A percentile compares a stretch with the other conserved stretches of the same genome.
These are phyloP conservation scores for Mortierella antarctica DNA, from an alignment of 192 early-diverging fungal species.

Conservation along the genomic window DNA sequence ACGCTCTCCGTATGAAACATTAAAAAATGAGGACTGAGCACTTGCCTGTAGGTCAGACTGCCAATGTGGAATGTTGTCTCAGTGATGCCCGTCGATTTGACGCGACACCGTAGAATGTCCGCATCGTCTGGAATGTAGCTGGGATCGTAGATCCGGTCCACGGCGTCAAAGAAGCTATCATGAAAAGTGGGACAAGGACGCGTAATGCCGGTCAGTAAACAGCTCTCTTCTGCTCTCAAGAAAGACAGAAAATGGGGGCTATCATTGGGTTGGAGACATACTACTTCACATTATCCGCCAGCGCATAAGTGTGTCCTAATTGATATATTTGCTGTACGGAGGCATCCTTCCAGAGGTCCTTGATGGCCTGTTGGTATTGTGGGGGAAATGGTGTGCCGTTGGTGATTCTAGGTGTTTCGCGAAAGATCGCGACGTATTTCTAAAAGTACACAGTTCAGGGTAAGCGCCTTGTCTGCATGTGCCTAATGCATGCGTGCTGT, in stretches of 20 bases:
- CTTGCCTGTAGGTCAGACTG: constrained; percentile 70
- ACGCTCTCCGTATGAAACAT: too few relatives aligned
- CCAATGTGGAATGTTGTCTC: constrained; percentile 68
- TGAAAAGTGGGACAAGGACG: neutral
- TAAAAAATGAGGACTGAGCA: neutral
- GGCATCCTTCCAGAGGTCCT: constrained; percentile 57
- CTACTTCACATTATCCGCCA: constrained; percentile 67
- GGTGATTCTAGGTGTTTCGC: constrained; percentile 42
- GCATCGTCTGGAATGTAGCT: constrained; percentile 67
- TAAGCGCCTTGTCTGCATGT: neutral
- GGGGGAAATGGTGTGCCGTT: constrained; percentile 50
- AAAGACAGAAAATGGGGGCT: neutral
- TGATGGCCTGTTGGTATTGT: constrained; percentile 54
- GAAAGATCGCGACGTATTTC: constrained; percentile 51
- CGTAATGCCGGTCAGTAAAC: neutral
- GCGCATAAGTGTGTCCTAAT: constrained; percentile 59
- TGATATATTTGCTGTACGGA: constrained; percentile 56
- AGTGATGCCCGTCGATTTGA: constrained; percentile 71
- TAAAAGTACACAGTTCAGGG: neutral
- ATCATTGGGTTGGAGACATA: constrained; percentile 27
- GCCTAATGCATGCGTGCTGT: too few relatives aligned
- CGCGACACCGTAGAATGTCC: constrained; percentile 68
- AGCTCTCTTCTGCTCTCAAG: neutral
- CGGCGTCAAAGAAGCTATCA: constrained; percentile 61
- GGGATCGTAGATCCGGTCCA: constrained; percentile 57